phyloP scores from a whole-genome alignment of 140 eudicot genomes.

The Oenanthe javanica region DNA sequence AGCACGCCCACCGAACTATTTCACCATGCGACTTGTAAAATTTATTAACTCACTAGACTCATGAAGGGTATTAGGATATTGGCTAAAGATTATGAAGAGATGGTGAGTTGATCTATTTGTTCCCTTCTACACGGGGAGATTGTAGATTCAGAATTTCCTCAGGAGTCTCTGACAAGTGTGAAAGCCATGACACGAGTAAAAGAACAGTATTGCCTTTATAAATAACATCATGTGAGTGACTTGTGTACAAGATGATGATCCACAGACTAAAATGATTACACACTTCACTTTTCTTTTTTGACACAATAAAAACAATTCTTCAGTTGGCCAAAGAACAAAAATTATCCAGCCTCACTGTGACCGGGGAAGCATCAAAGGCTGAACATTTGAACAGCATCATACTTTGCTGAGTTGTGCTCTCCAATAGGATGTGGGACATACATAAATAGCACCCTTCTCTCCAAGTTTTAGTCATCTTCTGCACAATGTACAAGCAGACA shows the following conservation, averaged over 20 bases:
- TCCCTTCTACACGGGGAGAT: not conserved
- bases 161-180: not conserved
- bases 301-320: not conserved
- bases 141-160: not conserved
- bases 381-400: not conserved
- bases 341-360: not conserved
- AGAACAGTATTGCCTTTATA: not conserved
- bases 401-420: not conserved
- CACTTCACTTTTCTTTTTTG: not conserved
- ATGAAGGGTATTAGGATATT: not conserved
- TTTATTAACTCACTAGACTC: not conserved
- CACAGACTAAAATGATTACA: not conserved
- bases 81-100: not conserved
- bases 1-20: not conserved
- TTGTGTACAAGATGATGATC: slow-evolving; percentile 5
- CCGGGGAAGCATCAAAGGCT: not conserved
- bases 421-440: not conserved
- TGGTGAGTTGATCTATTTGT: not conserved
- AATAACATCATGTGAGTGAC: not conserved
- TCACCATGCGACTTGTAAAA: not conserved
- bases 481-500: not conserved
- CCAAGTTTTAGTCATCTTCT: slow-evolving; percentile 5
- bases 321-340: not conserved
- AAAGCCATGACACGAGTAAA: not conserved
- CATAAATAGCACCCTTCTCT: not conserved